These are phyloP conservation scores for Irpex sp. DNA, from an alignment of 1,284 basidiomycete species.

Conservation along the genomic window DNA sequence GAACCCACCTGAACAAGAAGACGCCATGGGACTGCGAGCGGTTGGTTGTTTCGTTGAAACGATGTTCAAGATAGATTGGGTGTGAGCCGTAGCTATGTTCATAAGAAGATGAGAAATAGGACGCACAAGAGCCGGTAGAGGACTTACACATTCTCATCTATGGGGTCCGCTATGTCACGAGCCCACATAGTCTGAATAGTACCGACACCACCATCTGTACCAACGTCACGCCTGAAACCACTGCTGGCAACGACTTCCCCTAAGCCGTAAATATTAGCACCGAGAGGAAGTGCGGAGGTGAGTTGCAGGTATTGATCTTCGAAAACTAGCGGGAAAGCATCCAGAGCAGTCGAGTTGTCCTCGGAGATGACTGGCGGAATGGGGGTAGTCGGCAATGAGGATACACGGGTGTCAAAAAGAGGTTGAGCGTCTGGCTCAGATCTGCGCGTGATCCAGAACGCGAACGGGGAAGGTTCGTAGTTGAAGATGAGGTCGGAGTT, in stretches of 20 bases:
- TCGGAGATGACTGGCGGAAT: conserved; percentile 43
- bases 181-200: conserved; percentile 74
- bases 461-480: conserved; percentile 62
- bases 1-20: conserved; percentile 50
- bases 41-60: conserved; percentile 45
- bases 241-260: conserved; percentile 71
- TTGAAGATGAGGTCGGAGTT: conserved; percentile 66
- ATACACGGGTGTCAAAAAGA: conserved; percentile 70
- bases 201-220: conserved; percentile 42
- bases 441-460: conserved; percentile 75
- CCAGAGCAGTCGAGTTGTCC: conserved; percentile 49
- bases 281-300: conserved; percentile 56
- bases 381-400: conserved; percentile 53
- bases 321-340: conserved; percentile 68
- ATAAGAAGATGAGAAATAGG: conserved; percentile 3
- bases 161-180: conserved; percentile 56
- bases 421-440: conserved; percentile 52
- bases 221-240: conserved; percentile 62
- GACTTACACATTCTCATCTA: conserved; percentile 58
- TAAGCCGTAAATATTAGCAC: conserved; percentile 75
- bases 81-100: conserved; percentile 62
- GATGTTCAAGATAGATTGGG: conserved; percentile 65
- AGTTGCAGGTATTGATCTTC: conserved; percentile 74
- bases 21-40: conserved; percentile 64
- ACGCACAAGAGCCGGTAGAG: conserved; percentile 2